A percentile compares a stretch with the other conserved stretches of the same genome.
Conservation (phyloP, 495 filamentous ascomycete genomes). For the Usnea hakonensis region DNA sequence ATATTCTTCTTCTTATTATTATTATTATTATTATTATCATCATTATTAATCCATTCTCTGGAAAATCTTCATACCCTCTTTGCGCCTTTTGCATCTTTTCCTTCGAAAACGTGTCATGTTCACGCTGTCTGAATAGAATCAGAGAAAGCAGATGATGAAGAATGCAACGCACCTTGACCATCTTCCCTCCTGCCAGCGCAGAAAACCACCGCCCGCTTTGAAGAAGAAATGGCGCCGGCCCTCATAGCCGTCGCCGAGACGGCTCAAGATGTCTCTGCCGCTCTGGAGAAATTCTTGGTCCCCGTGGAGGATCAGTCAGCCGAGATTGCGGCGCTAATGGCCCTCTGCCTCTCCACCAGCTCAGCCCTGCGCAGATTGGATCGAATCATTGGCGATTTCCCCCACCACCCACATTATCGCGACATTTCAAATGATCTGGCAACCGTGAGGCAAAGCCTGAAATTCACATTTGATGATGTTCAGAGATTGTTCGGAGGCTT, state of each 20-base stretch:
- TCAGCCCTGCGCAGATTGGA: constrained; percentile 42
- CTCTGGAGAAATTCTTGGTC: constrained; percentile 43
- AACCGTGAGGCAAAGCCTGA: constrained; percentile 39
- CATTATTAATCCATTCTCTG: too few relatives aligned
- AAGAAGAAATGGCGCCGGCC: constrained; percentile 31
- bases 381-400: constrained; percentile 29
- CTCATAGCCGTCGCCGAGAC: constrained; percentile 43
- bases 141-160: constrained; percentile 14
- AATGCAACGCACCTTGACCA: neutral
- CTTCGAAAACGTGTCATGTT: too few relatives aligned
- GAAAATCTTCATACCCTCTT: neutral
- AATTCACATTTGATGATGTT: constrained; percentile 48
- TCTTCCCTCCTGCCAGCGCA: neutral
- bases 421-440: constrained; percentile 39
- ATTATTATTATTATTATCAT: neutral
- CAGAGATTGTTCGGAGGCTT: constrained; percentile 43
- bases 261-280: constrained; percentile 47
- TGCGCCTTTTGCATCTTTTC: too few relatives aligned
- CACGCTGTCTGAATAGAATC: too few relatives aligned
- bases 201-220: constrained; percentile 1
- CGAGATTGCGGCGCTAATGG: constrained; percentile 48
- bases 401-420: constrained; percentile 31
- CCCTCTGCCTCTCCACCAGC: constrained; percentile 48
- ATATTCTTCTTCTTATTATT: neutral
- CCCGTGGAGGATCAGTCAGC: constrained; percentile 45